Base-by-base conservation (phyloP, 768 basidiomycete species). In the Russula dissimulans region DNA sequence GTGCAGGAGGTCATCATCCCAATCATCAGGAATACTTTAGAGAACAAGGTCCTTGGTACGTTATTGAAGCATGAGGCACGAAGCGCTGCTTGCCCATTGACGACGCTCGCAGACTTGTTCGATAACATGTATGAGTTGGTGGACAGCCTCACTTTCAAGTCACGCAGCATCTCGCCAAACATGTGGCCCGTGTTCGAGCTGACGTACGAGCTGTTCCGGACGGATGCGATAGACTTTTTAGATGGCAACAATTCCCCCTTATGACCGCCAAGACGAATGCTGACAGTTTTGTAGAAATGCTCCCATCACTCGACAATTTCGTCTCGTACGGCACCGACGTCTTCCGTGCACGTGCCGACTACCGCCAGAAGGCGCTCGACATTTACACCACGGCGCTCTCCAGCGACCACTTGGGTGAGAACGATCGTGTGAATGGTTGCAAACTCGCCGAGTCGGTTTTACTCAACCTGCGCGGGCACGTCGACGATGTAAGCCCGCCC, bases 111-210 rank as follows among this genome's bases (percentile, higher is more conserved):
- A 90, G 92, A 95, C 68, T 75, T 95, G 45, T 86, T 90, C 68
- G 91, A 93, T 72, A 88, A 90, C 69, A 82, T 89, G 77, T 93
- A 86, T 70, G 90, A 92, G 64, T 74, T 95, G 54, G 82, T 91
- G 52, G 93, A 95, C 67, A 87, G 78, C 63, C 74, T 95, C 59
- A 91, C 91, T 0, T 95, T 90, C 79, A 89, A 85, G 71, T 78
- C 87, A 58, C 82, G 83, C 62, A 71, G 78, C 56, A 85, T 95
- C 67, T 82, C 88, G 42, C 84, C 88, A 0, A 81, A 78, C 65
- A 86, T 95, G 86, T 95, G 92, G 93, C 85, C 82, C 10, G 78
- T 95, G 39, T 90, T 91, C 63, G 90, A 93, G 73, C 72, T 84
- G 64, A 93, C 88, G 0, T 92, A 91, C 72, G 78, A 79, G 51